These are phyloP conservation scores for Spinellus fusiger DNA, from an alignment of 192 early-diverging fungal genomes.

Conservation along the genomic window DNA sequence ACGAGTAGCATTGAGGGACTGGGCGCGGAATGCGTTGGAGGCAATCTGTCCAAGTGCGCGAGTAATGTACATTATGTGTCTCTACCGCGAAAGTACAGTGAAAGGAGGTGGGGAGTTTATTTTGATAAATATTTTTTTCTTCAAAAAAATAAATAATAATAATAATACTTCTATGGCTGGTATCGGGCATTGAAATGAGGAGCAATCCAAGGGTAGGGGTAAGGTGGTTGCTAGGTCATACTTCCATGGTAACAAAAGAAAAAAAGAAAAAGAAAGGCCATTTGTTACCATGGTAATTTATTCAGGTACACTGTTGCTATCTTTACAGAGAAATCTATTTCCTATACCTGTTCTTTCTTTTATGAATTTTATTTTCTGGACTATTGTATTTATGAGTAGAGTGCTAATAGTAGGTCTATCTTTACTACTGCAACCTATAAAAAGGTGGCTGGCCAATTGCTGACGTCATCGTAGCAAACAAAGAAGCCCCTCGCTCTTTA, in stretches of 20 bases:
- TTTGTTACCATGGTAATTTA: not conserved
- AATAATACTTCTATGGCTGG: not conserved
- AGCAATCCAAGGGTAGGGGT: not conserved
- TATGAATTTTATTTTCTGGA: not conserved
- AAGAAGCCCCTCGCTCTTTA: not conserved
- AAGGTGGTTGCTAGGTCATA: not conserved
- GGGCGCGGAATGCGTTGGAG: conserved; percentile 28
- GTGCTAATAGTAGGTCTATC: too few species aligned
- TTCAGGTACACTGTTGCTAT: not conserved
- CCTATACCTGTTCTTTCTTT: not conserved
- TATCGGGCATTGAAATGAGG: not conserved
- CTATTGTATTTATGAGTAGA: not conserved
- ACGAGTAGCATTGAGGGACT: conserved; percentile 16
- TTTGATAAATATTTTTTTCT: not conserved
- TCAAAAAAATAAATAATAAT: not conserved
- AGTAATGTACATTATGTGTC: conserved; percentile 28
- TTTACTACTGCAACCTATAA: too few species aligned
- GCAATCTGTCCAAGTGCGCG: conserved; percentile 30
- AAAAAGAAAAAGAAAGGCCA: not conserved
- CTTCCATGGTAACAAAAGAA: not conserved
- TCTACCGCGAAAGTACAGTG: conserved; percentile 2
- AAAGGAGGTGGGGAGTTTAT: not conserved
- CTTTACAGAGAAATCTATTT: not conserved
- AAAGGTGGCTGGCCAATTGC: not conserved
- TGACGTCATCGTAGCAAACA: not conserved